These are phyloP conservation scores for Salvia sclarea DNA, from an alignment of 305 asterid genomes.

Conservation along the genomic window DNA sequence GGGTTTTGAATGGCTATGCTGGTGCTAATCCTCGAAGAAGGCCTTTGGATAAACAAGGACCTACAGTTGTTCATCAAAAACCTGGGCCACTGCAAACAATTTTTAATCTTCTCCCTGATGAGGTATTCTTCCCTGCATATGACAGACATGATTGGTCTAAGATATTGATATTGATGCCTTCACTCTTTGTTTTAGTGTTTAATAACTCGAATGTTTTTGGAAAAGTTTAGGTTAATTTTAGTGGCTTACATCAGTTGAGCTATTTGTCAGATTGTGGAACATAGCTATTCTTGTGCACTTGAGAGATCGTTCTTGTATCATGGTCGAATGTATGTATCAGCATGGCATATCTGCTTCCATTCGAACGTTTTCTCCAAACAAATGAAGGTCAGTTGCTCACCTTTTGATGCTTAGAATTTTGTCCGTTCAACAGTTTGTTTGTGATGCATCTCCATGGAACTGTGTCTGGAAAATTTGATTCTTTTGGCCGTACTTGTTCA, in stretches of 20 bases:
- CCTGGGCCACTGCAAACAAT: slow-evolving; percentile 95
- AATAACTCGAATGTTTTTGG: slow-evolving; percentile 15
- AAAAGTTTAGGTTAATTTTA: slow-evolving; percentile 25
- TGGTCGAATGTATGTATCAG: slow-evolving; percentile 90
- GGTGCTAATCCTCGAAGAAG: slow-evolving; percentile 70
- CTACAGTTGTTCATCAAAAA: slow-evolving; percentile 88
- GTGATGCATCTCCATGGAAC: slow-evolving; percentile 13
- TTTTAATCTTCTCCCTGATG: slow-evolving; percentile 88
- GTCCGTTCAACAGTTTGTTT: slow-evolving; percentile 24
- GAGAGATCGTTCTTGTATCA: slow-evolving; percentile 97
- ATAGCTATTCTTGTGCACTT: slow-evolving; percentile 96
- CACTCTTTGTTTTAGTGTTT: slow-evolving; percentile 22
- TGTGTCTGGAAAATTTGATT: slow-evolving; percentile 23
- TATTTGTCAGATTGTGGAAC: slow-evolving; percentile 66
- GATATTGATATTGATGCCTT: slow-evolving; percentile 27
- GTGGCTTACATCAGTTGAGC: slow-evolving; percentile 34
- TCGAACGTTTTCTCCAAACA: slow-evolving; percentile 93
- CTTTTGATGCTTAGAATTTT: slow-evolving; percentile 33
- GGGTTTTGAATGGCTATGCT: slow-evolving; percentile 78
- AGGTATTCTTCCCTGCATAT: slow-evolving; percentile 55
- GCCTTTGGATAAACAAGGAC: slow-evolving; percentile 71
- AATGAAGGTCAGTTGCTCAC: slow-evolving; percentile 68
- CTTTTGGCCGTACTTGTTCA: slow-evolving; percentile 18
- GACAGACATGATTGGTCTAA: slow-evolving; percentile 23
- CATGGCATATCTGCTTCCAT: slow-evolving; percentile 96